Base-by-base conservation (phyloP, 108 stramenopile genomes). In the Skeletonema costatum region DNA sequence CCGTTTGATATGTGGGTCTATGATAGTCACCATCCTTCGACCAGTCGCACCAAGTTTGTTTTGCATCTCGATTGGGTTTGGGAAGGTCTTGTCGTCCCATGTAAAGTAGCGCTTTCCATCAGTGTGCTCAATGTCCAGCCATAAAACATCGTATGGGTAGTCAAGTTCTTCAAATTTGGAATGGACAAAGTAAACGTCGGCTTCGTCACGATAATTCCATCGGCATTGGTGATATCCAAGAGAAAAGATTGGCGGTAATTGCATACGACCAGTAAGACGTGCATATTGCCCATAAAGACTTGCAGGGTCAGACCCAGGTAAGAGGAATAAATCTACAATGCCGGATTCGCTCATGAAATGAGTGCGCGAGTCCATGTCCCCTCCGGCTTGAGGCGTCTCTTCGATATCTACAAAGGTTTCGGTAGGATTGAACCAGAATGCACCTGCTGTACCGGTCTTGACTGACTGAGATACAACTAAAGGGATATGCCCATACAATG, bases 101-200 rank as follows among this genome's bases (percentile, higher is more conserved):
- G 99, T 98, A 76, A 99, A 99, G 85, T 99, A 99, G 50, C 98
- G 87, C 87, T 99, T 99, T 2, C 98, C 98, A 81, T 98, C 97
- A 1, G 99, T 99, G 83, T 99, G 99, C 77, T 99, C 99, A 82
- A 99, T 99, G 86, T 99, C 99, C 60, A 99, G 88, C 99, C 99
- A 99, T 63, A 99, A 80, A 1, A 99, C 99, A 81, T 99, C 99
- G 77, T 99, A 99, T 4, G 99, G 99, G 82, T 98, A 98, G 77
- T 99, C 98, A 32, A 93, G 80, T 76, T 97, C 94, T 74, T 98
- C 98, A 76, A 98, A 98, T 75, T 95, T 92, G 36, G 71, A 84
- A 73, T 98, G 93, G n/a, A 98, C 97, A 41, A 84, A 78, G 51
- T 88, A 88, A 9, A 98, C 98, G 87, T 98, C 99, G 56, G 89